These are phyloP conservation scores for Leishmania lainsoni DNA, from an alignment of 208 protist genomes.

Conservation along the genomic window DNA sequence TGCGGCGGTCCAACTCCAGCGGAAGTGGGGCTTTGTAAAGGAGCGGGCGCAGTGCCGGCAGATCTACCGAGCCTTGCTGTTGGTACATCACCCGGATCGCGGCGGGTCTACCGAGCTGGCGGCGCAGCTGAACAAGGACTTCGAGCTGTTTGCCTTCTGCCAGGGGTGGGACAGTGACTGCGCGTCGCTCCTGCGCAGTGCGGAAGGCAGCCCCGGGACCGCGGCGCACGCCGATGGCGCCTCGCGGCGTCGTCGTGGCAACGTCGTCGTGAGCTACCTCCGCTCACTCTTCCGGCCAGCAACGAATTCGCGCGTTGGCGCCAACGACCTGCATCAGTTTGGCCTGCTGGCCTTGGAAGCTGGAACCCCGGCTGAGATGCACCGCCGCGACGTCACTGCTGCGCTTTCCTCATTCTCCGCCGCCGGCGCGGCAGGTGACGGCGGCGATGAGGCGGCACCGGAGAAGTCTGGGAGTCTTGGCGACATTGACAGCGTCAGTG, in stretches of 20 bases:
- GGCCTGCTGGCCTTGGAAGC: constrained; percentile 65
- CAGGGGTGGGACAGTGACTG: constrained; percentile 65
- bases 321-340: constrained; percentile 62
- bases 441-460: background rate
- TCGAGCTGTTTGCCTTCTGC: constrained; percentile 77
- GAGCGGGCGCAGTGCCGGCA: constrained; percentile 58
- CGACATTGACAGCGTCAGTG: constrained; percentile 23
- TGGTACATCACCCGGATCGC: constrained; percentile 76
- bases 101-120: constrained; percentile 58
- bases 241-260: constrained; percentile 39
- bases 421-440: background rate
- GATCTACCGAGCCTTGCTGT: constrained; percentile 64
- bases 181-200: constrained; percentile 32
- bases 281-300: constrained; percentile 62
- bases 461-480: constrained; percentile 7
- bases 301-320: constrained; percentile 63
- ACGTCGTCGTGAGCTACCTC: constrained; percentile 62
- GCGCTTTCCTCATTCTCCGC: background rate
- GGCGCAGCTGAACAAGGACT: constrained; percentile 73
- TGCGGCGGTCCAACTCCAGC: constrained; percentile 72
- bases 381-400: constrained; percentile 43
- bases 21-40: constrained; percentile 79
- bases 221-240: constrained; percentile 10
- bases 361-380: constrained; percentile 44
- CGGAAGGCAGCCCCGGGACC: constrained; percentile 6